Percentiles rank a stretch among this genome's conserved stretches.
phyloP scores from a whole-genome alignment of 148 eudicot species.

The Rhododendron griersonianum region DNA sequence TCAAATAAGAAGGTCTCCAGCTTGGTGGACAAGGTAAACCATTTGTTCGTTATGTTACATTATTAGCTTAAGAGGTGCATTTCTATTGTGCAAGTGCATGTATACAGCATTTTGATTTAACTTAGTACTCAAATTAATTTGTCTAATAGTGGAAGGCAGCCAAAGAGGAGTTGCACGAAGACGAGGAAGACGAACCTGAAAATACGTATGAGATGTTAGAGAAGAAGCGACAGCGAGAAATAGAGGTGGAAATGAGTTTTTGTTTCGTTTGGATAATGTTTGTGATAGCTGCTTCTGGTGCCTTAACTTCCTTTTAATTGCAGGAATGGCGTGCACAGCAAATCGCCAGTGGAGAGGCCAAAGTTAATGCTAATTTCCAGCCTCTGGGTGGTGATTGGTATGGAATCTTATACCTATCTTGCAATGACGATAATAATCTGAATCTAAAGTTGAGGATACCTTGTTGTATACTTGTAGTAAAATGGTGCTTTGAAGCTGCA shows the following conservation, averaged over 20 bases:
- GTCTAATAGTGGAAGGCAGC: slow-evolving; percentile 88
- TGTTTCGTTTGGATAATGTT: background rate
- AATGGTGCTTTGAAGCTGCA: background rate
- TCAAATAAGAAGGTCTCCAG: slow-evolving; percentile 96
- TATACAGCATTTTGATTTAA: background rate
- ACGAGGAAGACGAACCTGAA: slow-evolving; percentile 75
- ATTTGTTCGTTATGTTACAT: background rate
- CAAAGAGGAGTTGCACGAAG: slow-evolving; percentile 84
- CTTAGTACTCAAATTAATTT: background rate
- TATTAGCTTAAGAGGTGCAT: background rate
- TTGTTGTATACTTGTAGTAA: background rate
- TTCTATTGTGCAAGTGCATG: background rate
- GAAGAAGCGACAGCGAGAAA: slow-evolving; percentile 84
- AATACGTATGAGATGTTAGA: slow-evolving; percentile 69
- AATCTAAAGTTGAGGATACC: background rate
- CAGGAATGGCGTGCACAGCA: slow-evolving; percentile 95
- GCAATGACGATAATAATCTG: background rate
- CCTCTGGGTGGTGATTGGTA: slow-evolving; percentile 98
- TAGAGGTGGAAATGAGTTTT: slow-evolving; percentile 58
- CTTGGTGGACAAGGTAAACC: slow-evolving; percentile 88
- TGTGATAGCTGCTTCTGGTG: slow-evolving; percentile 10
- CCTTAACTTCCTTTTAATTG: slow-evolving; percentile 16
- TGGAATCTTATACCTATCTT: slow-evolving; percentile 9
- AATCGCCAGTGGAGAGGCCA: slow-evolving; percentile 92
- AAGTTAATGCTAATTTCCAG: slow-evolving; percentile 94